These are phyloP conservation scores for Penicillium rolfsii DNA, from an alignment of 2,329 filamentous ascomycete genomes.

Conservation along the genomic window DNA sequence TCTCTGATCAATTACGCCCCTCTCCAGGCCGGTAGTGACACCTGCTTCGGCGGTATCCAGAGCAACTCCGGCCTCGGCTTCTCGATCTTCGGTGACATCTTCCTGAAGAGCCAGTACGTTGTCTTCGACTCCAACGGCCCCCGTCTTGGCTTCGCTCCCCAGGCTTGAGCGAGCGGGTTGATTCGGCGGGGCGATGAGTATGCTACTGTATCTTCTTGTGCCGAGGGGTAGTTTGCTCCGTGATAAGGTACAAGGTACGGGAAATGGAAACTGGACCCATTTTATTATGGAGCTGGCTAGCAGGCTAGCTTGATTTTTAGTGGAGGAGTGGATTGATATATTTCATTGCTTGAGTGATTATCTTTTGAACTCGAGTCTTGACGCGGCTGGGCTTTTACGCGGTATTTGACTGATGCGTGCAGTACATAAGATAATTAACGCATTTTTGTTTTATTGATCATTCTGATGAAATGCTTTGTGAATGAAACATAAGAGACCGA, in stretches of 20 bases:
- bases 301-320: conserved; percentile 17
- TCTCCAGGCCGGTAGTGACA: conserved; percentile 38
- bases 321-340: conserved; percentile 11
- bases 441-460: conserved; percentile 7
- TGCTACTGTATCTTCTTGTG: not conserved
- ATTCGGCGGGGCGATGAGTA: not conserved
- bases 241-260: not conserved
- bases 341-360: conserved; percentile 5
- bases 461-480: not conserved
- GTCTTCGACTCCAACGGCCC: conserved; percentile 65
- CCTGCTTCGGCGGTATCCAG: conserved; percentile 79
- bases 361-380: conserved; percentile 14
- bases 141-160: conserved; percentile 54
- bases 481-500: too few relatives aligned
- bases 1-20: conserved; percentile 60
- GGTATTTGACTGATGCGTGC: conserved; percentile 22
- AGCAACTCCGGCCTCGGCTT: conserved; percentile 60
- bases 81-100: conserved; percentile 75
- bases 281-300: conserved; percentile 16
- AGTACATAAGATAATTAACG: conserved; percentile 20
- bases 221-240: not conserved
- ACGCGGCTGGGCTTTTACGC: conserved; percentile 25
- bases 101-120: conserved; percentile 76
- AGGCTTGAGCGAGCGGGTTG: conserved; percentile 31
- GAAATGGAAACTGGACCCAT: not conserved